Percentiles rank a stretch among this genome's conserved stretches.
These are phyloP conservation scores for Posidonia oceanica DNA, from an alignment of 116 monocot genomes.

Conservation along the genomic window DNA sequence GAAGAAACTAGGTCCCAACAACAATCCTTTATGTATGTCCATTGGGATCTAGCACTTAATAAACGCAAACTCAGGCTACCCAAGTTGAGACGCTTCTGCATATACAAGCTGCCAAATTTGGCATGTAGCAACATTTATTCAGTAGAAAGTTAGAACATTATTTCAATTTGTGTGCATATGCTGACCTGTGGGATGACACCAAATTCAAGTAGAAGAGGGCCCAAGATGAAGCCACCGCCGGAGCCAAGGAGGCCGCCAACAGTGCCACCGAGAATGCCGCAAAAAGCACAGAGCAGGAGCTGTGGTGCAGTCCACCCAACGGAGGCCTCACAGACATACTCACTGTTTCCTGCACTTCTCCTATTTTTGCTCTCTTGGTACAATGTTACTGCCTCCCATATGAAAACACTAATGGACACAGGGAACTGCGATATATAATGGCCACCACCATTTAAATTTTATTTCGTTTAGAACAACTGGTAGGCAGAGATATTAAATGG, in stretches of 20 bases:
- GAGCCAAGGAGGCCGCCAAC: slow-evolving; percentile 96
- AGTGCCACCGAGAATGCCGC: slow-evolving; percentile 80
- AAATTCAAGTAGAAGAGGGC: slow-evolving; percentile 89
- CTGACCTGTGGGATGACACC: slow-evolving; percentile 92
- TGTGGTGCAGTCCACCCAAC: slow-evolving; percentile 66
- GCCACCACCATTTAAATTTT: too few species aligned
- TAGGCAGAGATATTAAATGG: too few species aligned
- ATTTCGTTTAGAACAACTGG: too few species aligned
- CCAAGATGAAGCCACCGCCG: slow-evolving; percentile 97
- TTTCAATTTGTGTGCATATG: too few species aligned
- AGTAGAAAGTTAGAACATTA: too few species aligned
- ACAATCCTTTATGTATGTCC: too few species aligned
- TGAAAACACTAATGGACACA: slow-evolving; percentile 51
- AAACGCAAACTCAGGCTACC: too few species aligned
- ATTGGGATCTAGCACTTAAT: too few species aligned
- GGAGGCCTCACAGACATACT: slow-evolving; percentile 79
- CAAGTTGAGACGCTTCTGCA: too few species aligned
- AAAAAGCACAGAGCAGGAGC: slow-evolving; percentile 68
- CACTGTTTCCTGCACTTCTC: slow-evolving; percentile 39
- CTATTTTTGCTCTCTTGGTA: slow-evolving; percentile 56
- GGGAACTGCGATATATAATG: slow-evolving; percentile 34
- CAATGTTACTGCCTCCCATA: slow-evolving; percentile 53
- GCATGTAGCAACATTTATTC: too few species aligned
- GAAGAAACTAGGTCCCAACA: too few species aligned
- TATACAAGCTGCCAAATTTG: too few species aligned